Conservation (phyloP, 2,329 filamentous ascomycete species). For the Ceratocystiopsis minuta region DNA sequence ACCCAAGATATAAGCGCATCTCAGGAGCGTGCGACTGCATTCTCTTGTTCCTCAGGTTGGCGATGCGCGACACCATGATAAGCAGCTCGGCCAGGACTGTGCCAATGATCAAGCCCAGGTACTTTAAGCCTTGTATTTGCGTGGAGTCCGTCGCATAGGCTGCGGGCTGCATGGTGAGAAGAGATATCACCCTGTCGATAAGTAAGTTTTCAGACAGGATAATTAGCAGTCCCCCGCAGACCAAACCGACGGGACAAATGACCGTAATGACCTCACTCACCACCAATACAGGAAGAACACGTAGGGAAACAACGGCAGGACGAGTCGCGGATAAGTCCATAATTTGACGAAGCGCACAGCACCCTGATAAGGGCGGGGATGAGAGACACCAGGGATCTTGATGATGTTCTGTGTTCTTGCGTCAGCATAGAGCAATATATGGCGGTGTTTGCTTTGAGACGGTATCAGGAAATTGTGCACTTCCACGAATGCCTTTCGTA, state of each 20-base stretch:
- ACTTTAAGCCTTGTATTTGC: constrained; percentile 32
- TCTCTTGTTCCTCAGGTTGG: constrained; percentile 18
- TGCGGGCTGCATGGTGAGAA: constrained; percentile 32
- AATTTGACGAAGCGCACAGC: constrained; percentile 11
- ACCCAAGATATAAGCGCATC: constrained; percentile 36
- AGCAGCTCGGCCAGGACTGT: constrained; percentile 31
- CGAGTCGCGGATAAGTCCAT: constrained; percentile 30
- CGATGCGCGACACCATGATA: constrained; percentile 25
- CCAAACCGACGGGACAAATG: background rate
- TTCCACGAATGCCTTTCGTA: no score
- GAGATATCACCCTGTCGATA: constrained; percentile 23
- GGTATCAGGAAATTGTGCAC: no score
- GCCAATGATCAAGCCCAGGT: constrained; percentile 33
- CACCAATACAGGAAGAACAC: constrained; percentile 37
- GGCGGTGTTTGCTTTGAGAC: no score
- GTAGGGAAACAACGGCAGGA: constrained; percentile 30
- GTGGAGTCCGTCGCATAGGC: constrained; percentile 28
- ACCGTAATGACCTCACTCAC: background rate
- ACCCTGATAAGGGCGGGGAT: background rate
- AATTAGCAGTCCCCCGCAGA: no score
- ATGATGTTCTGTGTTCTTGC: constrained; percentile 19
- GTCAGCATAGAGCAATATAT: no score
- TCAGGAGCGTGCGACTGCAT: constrained; percentile 27
- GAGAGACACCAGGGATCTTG: constrained; percentile 13
- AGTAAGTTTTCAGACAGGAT: background rate